Percentiles rank a stretch among this genome's conserved stretches.
Evolutionary conservation across 768 basidiomycete genomes (phyloP).

Genomic region (Leccinum boreale): DNA sequence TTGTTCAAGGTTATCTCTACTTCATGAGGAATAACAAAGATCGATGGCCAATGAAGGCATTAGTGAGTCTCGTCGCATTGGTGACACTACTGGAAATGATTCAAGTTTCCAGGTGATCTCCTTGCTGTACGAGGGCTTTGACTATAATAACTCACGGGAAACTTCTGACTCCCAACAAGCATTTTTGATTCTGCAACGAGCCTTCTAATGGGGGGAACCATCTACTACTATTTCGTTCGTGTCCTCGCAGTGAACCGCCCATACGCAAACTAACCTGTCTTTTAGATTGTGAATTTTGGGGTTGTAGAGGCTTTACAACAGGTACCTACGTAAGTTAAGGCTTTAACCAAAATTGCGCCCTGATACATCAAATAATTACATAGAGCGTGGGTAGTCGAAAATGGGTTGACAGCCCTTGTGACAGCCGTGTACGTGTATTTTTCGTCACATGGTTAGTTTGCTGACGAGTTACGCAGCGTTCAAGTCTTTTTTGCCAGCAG

Average conservation of each 20-base stretch:
- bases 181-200: conserved; percentile 17
- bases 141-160: not conserved
- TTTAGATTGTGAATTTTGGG: conserved; percentile 14
- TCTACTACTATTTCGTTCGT: conserved; percentile 20
- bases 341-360: not conserved
- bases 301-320: conserved; percentile 1
- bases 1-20: conserved; percentile 21
- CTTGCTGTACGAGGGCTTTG: conserved; percentile 10
- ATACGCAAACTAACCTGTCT: not conserved
- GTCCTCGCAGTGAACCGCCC: not conserved
- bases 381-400: conserved; percentile 19
- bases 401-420: conserved; percentile 11
- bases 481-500: conserved; percentile 14
- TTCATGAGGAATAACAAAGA: conserved; percentile 14
- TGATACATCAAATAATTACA: not conserved
- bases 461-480: conserved; percentile 7
- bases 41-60: conserved; percentile 10
- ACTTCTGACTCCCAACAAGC: conserved; percentile 5
- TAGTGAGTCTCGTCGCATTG: conserved; percentile 6
- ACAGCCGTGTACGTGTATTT: conserved; percentile 12
- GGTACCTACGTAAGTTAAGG: conserved; percentile 8
- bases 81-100: not conserved
- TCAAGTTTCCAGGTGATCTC: conserved; percentile 6
- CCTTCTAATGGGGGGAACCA: conserved; percentile 15
- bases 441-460: not conserved